A percentile compares a stretch with the other conserved stretches of the same genome.
Conservation (phyloP, 139 green algal species). For the Picochlorum sp. region DNA sequence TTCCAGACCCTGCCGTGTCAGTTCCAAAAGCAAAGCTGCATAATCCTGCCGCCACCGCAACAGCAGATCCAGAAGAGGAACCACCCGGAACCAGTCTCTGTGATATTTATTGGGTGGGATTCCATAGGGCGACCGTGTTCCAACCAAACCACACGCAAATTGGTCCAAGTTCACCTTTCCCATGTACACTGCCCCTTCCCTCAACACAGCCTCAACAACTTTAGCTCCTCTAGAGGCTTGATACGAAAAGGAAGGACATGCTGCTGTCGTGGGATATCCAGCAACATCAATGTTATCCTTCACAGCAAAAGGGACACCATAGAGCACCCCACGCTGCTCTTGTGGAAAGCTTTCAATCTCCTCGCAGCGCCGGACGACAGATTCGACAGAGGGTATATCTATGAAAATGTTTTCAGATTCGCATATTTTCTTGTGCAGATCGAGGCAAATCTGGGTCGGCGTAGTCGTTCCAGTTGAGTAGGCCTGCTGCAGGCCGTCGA, state of each 20-base stretch:
- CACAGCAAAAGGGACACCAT: conserved; percentile 61
- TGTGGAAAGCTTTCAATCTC: conserved; percentile 34
- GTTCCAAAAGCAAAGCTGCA: conserved; percentile 72
- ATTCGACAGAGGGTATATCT: no score
- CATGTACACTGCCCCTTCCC: conserved; percentile 42
- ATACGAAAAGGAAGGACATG: conserved; percentile 55
- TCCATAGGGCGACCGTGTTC: conserved; percentile 60
- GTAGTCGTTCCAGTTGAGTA: conserved; percentile 31
- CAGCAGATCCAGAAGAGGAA: conserved; percentile 54
- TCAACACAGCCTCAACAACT: conserved; percentile 39
- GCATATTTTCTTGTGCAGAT: conserved; percentile 26
- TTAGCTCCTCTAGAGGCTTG: conserved; percentile 23
- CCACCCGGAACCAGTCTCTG: conserved; percentile 56
- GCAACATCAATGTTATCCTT: conserved; percentile 81
- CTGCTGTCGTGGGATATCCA: conserved; percentile 54
- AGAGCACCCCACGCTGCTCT: conserved; percentile 37
- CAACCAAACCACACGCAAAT: conserved; percentile 71
- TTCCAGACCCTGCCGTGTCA: conserved; percentile 68
- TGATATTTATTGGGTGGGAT: conserved; percentile 53
- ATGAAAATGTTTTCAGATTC: conserved; percentile 23
- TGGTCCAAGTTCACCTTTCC: conserved; percentile 83
- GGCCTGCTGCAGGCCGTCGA: conserved; percentile 17
- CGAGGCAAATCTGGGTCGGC: conserved; percentile 25
- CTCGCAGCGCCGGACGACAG: conserved; percentile 2
- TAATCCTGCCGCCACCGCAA: conserved; percentile 49